Evolutionary conservation across 371 early-diverging fungal species (phyloP), one percentile per base, ranked within the genome.

Genomic region (Mortierella sp.): DNA sequence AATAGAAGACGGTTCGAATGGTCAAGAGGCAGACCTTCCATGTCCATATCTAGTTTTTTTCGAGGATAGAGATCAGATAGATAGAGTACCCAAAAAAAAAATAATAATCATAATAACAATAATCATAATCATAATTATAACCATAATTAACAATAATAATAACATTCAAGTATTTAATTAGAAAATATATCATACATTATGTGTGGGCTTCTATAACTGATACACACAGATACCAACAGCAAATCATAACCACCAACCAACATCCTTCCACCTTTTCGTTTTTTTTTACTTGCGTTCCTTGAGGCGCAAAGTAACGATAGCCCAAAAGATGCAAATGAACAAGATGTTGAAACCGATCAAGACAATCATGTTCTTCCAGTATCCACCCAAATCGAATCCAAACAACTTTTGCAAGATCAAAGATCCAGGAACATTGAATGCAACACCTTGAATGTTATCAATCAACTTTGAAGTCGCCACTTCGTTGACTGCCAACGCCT

Each of bases 401-500:
- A 90, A 90, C 64, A 83, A 49, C 56, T 83, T 87, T 49, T 88
- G 83, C 49, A 91, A 74, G 49, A 91, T 85, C 31, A 82, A 59
- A 0, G 85, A 78, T 5, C 86, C 86, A 28, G 90, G 87, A 22
- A 83, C 83, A 49, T 76, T 76, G 57, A 82, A 72, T 7, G 72
- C 66, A 7, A 82, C 72, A 0, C 82, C 82, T n/a, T 82, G 72
- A 35, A 76, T 72, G 8, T 42, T 76, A 34, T 82, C 76, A 22
- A 71, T 66, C 55, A 82, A 40, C 23, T 71, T 57, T 0, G 70
- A 57, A 1, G 66, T 75, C 23, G 72, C 76, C 10, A 76, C 72
- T 70, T 89, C 87, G 85, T 89, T 89, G 61, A 82, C 83, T 8
- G 83, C 83, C 68, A 89, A 68, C 2, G 90, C 89, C 32, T 76